Conservation (phyloP, 306 rosid genomes). For the Ormosia semicastrata region DNA sequence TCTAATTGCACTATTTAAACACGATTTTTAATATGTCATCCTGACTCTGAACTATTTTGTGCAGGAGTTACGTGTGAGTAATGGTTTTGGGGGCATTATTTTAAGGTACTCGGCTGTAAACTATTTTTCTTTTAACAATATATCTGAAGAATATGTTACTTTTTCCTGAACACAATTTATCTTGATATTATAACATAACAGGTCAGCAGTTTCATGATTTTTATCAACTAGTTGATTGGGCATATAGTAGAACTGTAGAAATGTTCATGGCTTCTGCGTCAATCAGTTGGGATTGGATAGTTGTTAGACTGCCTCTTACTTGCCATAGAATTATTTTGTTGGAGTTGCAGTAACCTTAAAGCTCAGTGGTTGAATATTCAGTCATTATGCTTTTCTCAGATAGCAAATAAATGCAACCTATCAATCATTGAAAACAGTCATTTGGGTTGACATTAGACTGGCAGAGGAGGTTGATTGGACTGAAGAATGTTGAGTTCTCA, state of each 20-base stretch:
- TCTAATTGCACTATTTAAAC: constrained; percentile 17
- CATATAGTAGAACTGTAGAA: not conserved
- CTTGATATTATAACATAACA: not conserved
- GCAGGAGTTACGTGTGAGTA: constrained; percentile 93
- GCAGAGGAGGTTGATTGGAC: constrained; percentile 9
- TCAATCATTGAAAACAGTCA: not conserved
- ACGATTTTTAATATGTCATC: constrained; percentile 1
- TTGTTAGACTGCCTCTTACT: not conserved
- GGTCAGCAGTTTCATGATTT: not conserved
- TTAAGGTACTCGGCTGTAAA: constrained; percentile 57
- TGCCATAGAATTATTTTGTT: not conserved
- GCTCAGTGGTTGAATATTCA: not conserved
- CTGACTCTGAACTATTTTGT: constrained; percentile 38
- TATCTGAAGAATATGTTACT: not conserved
- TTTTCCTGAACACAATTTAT: not conserved
- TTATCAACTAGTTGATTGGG: not conserved
- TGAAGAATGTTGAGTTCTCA: not conserved
- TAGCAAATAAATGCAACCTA: not conserved
- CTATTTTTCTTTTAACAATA: not conserved
- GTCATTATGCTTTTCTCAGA: not conserved
- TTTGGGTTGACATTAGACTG: not conserved
- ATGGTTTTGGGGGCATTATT: constrained; percentile 91
- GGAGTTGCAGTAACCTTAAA: not conserved
- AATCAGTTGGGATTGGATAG: not conserved
- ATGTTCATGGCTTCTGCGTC: not conserved